These are phyloP conservation scores for Coemansia biformis DNA, from an alignment of 192 early-diverging fungal species.

Conservation along the genomic window DNA sequence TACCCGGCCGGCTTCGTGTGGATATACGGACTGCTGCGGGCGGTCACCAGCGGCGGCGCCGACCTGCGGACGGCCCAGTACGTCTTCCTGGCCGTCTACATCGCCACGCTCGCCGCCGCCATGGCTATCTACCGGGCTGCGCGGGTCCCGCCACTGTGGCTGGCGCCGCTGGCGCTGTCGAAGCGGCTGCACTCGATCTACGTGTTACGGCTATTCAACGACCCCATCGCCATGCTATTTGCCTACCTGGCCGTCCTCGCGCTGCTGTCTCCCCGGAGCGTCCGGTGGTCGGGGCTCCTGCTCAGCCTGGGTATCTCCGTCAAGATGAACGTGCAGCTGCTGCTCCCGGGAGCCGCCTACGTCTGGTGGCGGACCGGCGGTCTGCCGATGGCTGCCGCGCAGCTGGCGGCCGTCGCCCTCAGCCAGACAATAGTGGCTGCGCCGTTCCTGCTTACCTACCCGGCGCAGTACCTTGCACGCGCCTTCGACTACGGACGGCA, in stretches of 20 bases:
- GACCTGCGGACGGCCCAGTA: slow-evolving; percentile 74
- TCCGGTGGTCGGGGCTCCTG: slow-evolving; percentile 14
- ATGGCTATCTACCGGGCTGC: slow-evolving; percentile 59
- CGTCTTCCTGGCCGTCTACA: slow-evolving; percentile 73
- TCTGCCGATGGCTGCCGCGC: background rate
- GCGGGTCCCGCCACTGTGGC: slow-evolving; percentile 61
- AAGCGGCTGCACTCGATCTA: slow-evolving; percentile 92
- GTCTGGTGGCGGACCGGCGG: slow-evolving; percentile 40
- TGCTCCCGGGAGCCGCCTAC: slow-evolving; percentile 80
- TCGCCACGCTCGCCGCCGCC: slow-evolving; percentile 62
- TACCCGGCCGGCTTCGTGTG: slow-evolving; percentile 90
- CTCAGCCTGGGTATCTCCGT: slow-evolving; percentile 74
- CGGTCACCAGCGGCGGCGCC: slow-evolving; percentile 61
- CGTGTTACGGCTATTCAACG: slow-evolving; percentile 89
- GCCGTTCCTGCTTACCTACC: slow-evolving; percentile 57
- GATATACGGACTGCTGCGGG: slow-evolving; percentile 68
- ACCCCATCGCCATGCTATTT: slow-evolving; percentile 83
- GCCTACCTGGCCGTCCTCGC: slow-evolving; percentile 65
- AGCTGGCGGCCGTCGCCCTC: slow-evolving; percentile 7
- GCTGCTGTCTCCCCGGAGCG: slow-evolving; percentile 54
- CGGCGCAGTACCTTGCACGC: slow-evolving; percentile 61
- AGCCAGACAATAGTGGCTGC: slow-evolving; percentile 53
- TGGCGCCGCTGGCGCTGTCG: slow-evolving; percentile 66
- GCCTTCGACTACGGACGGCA: slow-evolving; percentile 86
- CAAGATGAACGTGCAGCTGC: slow-evolving; percentile 94